Conservation (phyloP, 2,329 filamentous ascomycete genomes). For the Dothiorella sarmentorum region DNA sequence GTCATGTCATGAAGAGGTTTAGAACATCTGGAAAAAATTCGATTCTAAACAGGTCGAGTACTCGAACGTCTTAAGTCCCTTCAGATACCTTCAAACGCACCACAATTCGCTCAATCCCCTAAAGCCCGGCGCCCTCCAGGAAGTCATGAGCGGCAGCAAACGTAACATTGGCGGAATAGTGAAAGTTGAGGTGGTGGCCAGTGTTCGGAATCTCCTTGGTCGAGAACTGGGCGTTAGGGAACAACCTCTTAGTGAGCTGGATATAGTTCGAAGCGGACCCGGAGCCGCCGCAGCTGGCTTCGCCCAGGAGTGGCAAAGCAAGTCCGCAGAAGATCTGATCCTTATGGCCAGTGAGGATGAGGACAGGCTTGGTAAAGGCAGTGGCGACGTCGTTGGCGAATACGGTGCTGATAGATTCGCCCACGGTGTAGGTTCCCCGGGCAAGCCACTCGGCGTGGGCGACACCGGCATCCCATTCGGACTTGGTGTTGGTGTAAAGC, state of each 20-base stretch:
- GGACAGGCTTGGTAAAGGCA: background rate
- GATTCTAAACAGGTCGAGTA: too few species aligned
- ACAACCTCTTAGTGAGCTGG: background rate
- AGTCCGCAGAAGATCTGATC: conserved; percentile 16
- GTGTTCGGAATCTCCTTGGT: background rate
- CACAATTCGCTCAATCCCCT: too few species aligned
- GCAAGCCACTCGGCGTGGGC: background rate
- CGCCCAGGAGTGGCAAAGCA: background rate
- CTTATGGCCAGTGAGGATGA: conserved; percentile 8
- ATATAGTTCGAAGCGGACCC: too few species aligned
- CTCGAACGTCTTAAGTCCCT: too few species aligned
- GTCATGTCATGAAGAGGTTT: too few species aligned
- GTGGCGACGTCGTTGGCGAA: conserved; percentile 7
- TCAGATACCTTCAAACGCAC: too few species aligned
- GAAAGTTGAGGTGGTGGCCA: background rate
- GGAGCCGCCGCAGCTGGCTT: background rate
- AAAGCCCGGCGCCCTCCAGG: background rate
- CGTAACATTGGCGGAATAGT: background rate
- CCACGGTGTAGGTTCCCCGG: conserved; percentile 1
- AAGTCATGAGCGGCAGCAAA: conserved; percentile 2
- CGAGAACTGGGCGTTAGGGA: background rate
- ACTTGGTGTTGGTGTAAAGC: background rate
- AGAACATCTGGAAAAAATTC: too few species aligned
- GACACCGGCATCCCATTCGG: conserved; percentile 2
- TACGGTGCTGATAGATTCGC: conserved; percentile 2